Base-by-base conservation (phyloP, 176 grass and related monocot species). In the Panicum miliaceum region DNA sequence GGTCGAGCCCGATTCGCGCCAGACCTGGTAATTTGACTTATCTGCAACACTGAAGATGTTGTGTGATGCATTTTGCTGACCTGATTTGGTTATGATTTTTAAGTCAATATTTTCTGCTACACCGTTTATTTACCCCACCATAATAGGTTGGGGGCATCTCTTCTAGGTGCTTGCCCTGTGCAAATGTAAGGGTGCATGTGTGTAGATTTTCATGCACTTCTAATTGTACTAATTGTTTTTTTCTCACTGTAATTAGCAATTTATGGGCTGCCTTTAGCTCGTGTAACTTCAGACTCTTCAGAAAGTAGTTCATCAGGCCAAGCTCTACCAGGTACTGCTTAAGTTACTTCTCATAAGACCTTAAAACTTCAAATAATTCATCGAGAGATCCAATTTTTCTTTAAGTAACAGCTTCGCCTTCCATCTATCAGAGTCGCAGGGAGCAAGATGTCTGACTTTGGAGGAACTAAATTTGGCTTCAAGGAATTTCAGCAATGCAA, bases 381-480 rank as follows among this genome's bases (percentile, higher is more conserved):
- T 65, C 69, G 50, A 59, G 20, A 61, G 38, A 74, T 14, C 82
- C 3, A 51, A 76, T 86, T 86, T 67, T 64, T 66, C 7, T 19
- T 86, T 83, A 78, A 78, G 54, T 45, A 53, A 57, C 34, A 82
- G 72, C 37, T 34, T 67, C 5, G 2, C 20, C 69, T 68, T 79
- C 34, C 48, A 42, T 80, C 35, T 71, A 84, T 36, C 53, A 87
- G 94, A 90, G 38, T 87, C 64, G 53, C 86, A 87, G 69, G 91
- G 90, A 62, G 81, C 91, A 73, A 90, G 78, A 81, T 82, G 68
- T 59, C 72, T 99, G 73, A 86, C 62, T 52, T 61, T 99, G 36
- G 81, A 94, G 87, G 96, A 99, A 85, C 70, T 99, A 85, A 89
- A 58, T 79, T 68, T 81, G 32, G 96, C 91, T 56, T 94, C 96